These are phyloP conservation scores for Xylaria grammica DNA, from an alignment of 495 filamentous ascomycete species.

Conservation along the genomic window DNA sequence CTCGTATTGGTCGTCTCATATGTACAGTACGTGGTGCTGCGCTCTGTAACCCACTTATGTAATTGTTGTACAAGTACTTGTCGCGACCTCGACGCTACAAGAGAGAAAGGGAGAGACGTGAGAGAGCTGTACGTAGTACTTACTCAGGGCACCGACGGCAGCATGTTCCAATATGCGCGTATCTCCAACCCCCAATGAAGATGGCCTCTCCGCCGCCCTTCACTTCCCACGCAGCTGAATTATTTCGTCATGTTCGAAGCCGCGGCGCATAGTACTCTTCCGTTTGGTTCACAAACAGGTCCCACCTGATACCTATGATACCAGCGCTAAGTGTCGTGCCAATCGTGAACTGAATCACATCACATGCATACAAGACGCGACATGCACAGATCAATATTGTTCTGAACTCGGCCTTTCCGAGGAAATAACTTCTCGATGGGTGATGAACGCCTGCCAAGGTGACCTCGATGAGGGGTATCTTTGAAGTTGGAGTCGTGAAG, in stretches of 20 bases:
- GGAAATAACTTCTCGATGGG: neutral
- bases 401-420: neutral
- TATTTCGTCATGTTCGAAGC: neutral
- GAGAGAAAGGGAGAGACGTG: too few species aligned
- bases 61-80: slow-evolving; percentile 10
- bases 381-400: neutral
- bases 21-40: too few species aligned
- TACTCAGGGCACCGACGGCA: neutral
- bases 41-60: neutral
- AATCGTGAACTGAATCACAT: neutral
- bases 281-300: neutral
- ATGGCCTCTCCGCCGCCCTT: neutral
- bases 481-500: neutral
- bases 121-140: too few species aligned
- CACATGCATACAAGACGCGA: neutral
- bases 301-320: neutral
- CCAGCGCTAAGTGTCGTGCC: neutral
- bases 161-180: neutral
- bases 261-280: too few species aligned
- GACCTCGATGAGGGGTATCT: slow-evolving; percentile 13
- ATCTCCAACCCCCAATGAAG: neutral
- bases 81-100: neutral
- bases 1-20: slow-evolving; percentile 8
- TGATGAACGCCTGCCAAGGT: neutral
- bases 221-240: neutral